phyloP scores from a whole-genome alignment of 805 yeast genomes.

The Sugiyamaella marilandica region DNA sequence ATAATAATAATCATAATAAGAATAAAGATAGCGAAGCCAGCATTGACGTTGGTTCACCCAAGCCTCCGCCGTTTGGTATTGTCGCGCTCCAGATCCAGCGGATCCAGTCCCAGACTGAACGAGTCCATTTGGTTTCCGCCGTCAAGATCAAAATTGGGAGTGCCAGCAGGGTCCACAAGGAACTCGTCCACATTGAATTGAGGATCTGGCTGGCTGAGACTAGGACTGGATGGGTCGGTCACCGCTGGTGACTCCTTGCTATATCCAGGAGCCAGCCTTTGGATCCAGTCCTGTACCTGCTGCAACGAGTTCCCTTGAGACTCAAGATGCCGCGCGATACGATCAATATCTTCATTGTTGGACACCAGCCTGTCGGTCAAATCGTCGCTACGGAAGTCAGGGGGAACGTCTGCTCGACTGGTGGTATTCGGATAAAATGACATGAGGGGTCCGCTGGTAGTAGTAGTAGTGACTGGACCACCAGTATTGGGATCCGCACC shows the following conservation, averaged over 20 bases:
- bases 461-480: background rate
- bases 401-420: background rate
- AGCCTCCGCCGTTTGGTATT: slow-evolving; percentile 1
- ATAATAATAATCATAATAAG: background rate
- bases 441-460: background rate
- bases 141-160: slow-evolving; percentile 5
- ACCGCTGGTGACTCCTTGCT: background rate
- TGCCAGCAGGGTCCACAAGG: slow-evolving; percentile 18
- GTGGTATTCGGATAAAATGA: background rate
- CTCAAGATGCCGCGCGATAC: slow-evolving; percentile 24
- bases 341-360: slow-evolving; percentile 20
- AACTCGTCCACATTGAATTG: slow-evolving; percentile 28
- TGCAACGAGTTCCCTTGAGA: slow-evolving; percentile 28
- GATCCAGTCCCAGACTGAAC: background rate
- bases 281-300: slow-evolving; percentile 32
- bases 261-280: slow-evolving; percentile 16
- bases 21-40: too few relatives aligned
- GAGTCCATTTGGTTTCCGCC: background rate
- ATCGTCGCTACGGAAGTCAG: background rate
- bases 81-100: background rate
- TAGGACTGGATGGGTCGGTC: slow-evolving; percentile 1
- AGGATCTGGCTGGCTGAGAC: background rate
- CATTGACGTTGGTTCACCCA: background rate
- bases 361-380: background rate
- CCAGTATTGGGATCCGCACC: too few relatives aligned